Conservation (phyloP, 345 rosid species). For the Salix brachista region DNA sequence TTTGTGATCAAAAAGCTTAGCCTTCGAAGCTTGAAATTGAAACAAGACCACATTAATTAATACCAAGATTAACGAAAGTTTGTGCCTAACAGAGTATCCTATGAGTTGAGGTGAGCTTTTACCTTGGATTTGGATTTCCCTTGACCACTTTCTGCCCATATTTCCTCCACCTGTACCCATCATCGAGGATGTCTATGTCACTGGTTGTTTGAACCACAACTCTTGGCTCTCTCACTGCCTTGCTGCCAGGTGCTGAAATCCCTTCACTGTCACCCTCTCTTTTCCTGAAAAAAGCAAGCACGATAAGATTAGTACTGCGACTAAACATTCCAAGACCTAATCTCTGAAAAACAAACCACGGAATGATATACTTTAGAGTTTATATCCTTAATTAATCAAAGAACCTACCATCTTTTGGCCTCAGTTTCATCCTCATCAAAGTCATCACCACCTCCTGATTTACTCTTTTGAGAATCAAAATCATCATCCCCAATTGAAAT, state of each 20-base stretch:
- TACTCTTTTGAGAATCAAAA: slow-evolving; percentile 62
- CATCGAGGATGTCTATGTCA: slow-evolving; percentile 88
- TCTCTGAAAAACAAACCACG: background rate
- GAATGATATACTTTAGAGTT: background rate
- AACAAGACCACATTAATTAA: background rate
- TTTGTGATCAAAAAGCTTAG: background rate
- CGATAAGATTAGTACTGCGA: slow-evolving; percentile 10
- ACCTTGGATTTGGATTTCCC: slow-evolving; percentile 96
- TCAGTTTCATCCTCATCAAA: slow-evolving; percentile 75
- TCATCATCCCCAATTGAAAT: slow-evolving; percentile 68
- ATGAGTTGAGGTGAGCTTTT: background rate
- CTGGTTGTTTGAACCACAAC: slow-evolving; percentile 94
- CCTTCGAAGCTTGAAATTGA: background rate
- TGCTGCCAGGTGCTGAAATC: slow-evolving; percentile 65
- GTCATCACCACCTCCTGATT: slow-evolving; percentile 55
- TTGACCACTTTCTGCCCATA: slow-evolving; percentile 97
- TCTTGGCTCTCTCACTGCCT: slow-evolving; percentile 79
- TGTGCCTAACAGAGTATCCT: background rate
- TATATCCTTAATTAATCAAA: background rate
- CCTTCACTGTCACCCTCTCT: slow-evolving; percentile 74
- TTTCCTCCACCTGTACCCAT: slow-evolving; percentile 96
- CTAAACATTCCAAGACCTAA: background rate
- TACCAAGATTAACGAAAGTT: background rate
- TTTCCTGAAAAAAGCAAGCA: slow-evolving; percentile 43
- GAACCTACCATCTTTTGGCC: slow-evolving; percentile 72